These are phyloP conservation scores for Aegilops longissima DNA, from an alignment of 176 grass and related monocot species.

Conservation along the genomic window DNA sequence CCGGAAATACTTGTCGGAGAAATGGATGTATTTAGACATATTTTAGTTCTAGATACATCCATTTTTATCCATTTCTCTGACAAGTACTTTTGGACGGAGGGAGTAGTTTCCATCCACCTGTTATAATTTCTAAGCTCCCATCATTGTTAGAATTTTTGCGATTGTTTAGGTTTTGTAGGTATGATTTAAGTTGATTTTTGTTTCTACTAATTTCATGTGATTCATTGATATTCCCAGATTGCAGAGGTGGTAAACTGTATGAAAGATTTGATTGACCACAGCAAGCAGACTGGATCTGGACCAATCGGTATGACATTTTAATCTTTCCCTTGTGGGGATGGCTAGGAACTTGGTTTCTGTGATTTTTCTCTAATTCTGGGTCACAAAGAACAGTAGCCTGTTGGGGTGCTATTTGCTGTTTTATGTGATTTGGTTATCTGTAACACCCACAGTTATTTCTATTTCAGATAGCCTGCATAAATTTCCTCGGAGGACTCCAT, in stretches of 20 bases:
- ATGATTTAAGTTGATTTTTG: constrained; percentile 9
- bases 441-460: constrained; percentile 23
- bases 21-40: too few species aligned
- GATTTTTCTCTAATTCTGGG: neutral
- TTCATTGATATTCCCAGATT: constrained; percentile 60
- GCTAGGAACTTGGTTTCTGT: neutral
- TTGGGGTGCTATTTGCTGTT: neutral
- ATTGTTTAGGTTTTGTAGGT: neutral
- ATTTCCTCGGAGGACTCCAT: constrained; percentile 75
- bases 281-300: constrained; percentile 80
- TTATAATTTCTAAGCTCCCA: neutral
- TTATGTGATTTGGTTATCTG: neutral
- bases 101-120: constrained; percentile 7
- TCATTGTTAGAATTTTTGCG: neutral
- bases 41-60: too few species aligned
- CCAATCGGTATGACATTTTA: constrained; percentile 63
- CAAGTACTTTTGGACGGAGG: too few species aligned
- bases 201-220: constrained; percentile 26
- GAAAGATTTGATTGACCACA: constrained; percentile 99
- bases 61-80: too few species aligned
- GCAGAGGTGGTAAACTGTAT: constrained; percentile 98
- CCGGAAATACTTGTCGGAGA: too few species aligned
- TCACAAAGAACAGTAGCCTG: neutral
- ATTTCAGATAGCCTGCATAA: constrained; percentile 85
- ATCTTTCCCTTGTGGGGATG: neutral